Evolutionary conservation across 805 yeast genomes (phyloP).

Genomic region (Saturnispora quitensis): DNA sequence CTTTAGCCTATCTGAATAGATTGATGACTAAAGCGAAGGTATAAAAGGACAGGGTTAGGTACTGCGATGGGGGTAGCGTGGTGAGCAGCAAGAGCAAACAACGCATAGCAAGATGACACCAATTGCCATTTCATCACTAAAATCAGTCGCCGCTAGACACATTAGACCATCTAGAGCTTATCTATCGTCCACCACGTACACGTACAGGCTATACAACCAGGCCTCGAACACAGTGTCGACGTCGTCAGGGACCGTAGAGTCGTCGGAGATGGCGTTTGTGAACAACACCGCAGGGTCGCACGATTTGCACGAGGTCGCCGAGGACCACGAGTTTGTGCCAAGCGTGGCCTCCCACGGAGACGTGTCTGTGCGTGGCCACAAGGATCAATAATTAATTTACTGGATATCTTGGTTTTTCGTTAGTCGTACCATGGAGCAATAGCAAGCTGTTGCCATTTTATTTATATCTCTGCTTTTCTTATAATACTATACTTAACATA

Average conservation of each 20-base stretch:
- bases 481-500: not conserved
- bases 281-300: slow-evolving; percentile 15
- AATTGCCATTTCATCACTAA: slow-evolving; percentile 21
- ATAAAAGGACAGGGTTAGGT: not conserved
- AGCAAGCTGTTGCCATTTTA: not conserved
- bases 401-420: too few species aligned
- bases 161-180: slow-evolving; percentile 7
- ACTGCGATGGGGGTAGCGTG: too few species aligned
- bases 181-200: slow-evolving; percentile 1
- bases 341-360: slow-evolving; percentile 22
- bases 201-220: slow-evolving; percentile 15
- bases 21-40: not conserved
- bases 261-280: slow-evolving; percentile 23
- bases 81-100: too few species aligned
- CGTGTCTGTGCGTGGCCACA: slow-evolving; percentile 21
- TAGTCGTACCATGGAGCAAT: not conserved
- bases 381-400: slow-evolving; percentile 5
- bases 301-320: slow-evolving; percentile 6
- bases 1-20: not conserved
- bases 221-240: slow-evolving; percentile 18
- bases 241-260: slow-evolving; percentile 26
- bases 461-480: not conserved
- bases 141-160: slow-evolving; percentile 22
- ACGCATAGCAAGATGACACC: slow-evolving; percentile 17
- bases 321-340: slow-evolving; percentile 25